Base-by-base conservation (phyloP, 2,329 filamentous ascomycete genomes). In the Ophiostoma ulmi region DNA sequence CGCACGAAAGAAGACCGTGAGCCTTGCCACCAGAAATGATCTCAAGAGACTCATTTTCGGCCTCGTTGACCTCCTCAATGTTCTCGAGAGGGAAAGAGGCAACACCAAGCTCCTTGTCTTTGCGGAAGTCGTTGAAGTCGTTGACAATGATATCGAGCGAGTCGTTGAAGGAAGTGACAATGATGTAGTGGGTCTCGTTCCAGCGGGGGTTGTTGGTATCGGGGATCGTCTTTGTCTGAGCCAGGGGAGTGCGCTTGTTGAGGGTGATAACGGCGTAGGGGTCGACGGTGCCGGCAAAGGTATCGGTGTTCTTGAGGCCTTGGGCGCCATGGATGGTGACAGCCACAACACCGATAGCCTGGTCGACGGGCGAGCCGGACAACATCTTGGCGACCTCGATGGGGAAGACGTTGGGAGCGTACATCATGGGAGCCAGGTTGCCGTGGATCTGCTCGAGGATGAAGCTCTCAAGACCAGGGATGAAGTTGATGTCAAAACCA, bases 371-470 rank as follows among this genome's bases (percentile, higher is more conserved):
- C 72, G 91, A 94, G 72, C 95, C 95, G 63, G 94, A 92, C 74
- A 99, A 85, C 92, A 99, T 95, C 85, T 99, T 98, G 75, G 95
- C 95, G 71, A 99, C 93, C 78, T 99, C 95, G 75, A 99, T 95
- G 20, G 95, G 95, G 84, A 99, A 99, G 68, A 98, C 93, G 76
- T 99, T 97, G 10, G 95, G 95, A 52, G 89, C 90, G 78, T 99
- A 99, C 93, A 99, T 97, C 91, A 99, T 98, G 0, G 95, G 96
- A 1, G 88, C 91, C 68, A 99, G 82, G 77, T 94, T 97, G 73
- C 91, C 91, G 79, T 99, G 96, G 69, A 99, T 97, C 81, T 97
- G 93, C 76, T 99, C 95, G 78, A 92, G 89, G 76, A 99, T 99
- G 80, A 99, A 99, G 71, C 80, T 87, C 79, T 98, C 94, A 35